Conservation (phyloP, 805 yeast species). For the Kazachstania bromeliacearum region DNA sequence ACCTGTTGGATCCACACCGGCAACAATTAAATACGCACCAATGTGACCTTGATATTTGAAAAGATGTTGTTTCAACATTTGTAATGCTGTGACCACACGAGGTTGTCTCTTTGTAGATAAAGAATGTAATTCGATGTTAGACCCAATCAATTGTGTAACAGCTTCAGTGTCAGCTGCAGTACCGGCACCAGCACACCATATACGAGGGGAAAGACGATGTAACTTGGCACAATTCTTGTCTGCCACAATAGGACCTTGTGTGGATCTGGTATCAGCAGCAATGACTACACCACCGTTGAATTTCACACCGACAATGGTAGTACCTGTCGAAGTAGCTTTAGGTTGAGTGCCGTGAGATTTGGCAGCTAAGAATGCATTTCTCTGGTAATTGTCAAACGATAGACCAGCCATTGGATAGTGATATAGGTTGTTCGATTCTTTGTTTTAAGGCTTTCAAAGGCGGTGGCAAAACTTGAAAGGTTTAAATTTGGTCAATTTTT, state of each 20-base stretch:
- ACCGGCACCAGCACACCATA: slow-evolving; percentile 99
- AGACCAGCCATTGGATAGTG: slow-evolving; percentile 64
- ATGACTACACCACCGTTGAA: slow-evolving; percentile 91
- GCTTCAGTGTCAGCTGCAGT: slow-evolving; percentile 99
- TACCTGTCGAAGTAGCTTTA: slow-evolving; percentile 93
- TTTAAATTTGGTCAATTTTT: too few species aligned
- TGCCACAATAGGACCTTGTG: slow-evolving; percentile 92
- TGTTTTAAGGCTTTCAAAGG: too few species aligned
- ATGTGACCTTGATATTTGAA: slow-evolving; percentile 95
- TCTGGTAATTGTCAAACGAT: slow-evolving; percentile 85
- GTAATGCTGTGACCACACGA: slow-evolving; percentile 86
- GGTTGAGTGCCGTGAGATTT: slow-evolving; percentile 65
- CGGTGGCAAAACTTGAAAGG: too few species aligned
- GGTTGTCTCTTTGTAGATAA: slow-evolving; percentile 79
- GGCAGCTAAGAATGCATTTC: slow-evolving; percentile 66
- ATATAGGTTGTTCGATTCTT: too few species aligned
- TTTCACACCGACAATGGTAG: slow-evolving; percentile 96
- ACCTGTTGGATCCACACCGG: slow-evolving; percentile 95
- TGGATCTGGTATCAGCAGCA: slow-evolving; percentile 98
- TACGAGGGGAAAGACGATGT: slow-evolving; percentile 79
- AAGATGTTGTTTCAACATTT: slow-evolving; percentile 87
- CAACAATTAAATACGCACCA: slow-evolving; percentile 97
- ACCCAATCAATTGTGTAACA: slow-evolving; percentile 87
- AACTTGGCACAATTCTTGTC: slow-evolving; percentile 96
- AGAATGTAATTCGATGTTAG: slow-evolving; percentile 85